Evolutionary conservation across 768 basidiomycete species (phyloP).

Genomic region (Guyanaporus albipodus): DNA sequence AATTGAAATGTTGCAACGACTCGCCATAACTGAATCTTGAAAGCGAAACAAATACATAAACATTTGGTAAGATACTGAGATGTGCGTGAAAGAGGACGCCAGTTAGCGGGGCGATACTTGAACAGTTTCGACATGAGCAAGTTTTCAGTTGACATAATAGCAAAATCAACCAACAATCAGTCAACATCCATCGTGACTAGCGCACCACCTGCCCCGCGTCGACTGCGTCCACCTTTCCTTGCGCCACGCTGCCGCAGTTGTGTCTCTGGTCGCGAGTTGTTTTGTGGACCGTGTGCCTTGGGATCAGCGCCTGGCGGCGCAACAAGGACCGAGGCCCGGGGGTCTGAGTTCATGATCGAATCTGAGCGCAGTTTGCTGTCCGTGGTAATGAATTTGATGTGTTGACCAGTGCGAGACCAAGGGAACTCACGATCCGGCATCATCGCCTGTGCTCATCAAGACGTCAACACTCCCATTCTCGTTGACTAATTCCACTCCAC

Average conservation of each 20-base stretch:
- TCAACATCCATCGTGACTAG: constrained; percentile 29
- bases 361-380: constrained; percentile 85
- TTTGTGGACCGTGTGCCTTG: constrained; percentile 43
- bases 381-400: background rate
- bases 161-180: constrained; percentile 11
- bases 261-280: constrained; percentile 19
- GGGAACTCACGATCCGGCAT: constrained; percentile 49
- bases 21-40: no score
- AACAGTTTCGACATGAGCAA: constrained; percentile 6
- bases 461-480: constrained; percentile 42
- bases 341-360: constrained; percentile 52
- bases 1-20: no score
- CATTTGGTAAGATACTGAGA: constrained; percentile 26
- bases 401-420: no score
- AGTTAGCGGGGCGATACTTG: constrained; percentile 12
- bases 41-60: constrained; percentile 19
- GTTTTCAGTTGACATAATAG: constrained; percentile 5
- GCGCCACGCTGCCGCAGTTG: constrained; percentile 29
- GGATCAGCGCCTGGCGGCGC: constrained; percentile 65
- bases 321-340: constrained; percentile 65
- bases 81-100: constrained; percentile 17
- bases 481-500: constrained; percentile 46
- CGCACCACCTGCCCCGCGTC: constrained; percentile 17
- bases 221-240: constrained; percentile 21
- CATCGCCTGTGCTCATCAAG: constrained; percentile 48